These are phyloP conservation scores for Claviceps arundinis DNA, from an alignment of 2,329 filamentous ascomycete species.

Conservation along the genomic window DNA sequence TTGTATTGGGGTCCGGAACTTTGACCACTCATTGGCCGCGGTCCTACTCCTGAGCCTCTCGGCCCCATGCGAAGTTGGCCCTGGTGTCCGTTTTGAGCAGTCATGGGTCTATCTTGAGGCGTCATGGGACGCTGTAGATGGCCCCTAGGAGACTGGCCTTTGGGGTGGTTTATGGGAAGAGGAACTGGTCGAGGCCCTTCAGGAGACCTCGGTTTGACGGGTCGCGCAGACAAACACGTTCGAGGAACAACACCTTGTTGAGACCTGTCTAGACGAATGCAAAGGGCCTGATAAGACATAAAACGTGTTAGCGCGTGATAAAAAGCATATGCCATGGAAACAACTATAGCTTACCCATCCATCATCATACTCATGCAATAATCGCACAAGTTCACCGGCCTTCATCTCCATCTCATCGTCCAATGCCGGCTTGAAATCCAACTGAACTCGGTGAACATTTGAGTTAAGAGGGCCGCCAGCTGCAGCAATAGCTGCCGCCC, in stretches of 20 bases:
- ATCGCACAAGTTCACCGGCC: constrained; percentile 70
- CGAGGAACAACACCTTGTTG: constrained; percentile 87
- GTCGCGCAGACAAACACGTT: constrained; percentile 82
- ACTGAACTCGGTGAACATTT: constrained; percentile 78
- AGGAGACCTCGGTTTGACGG: constrained; percentile 68
- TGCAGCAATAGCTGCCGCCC: constrained; percentile 47
- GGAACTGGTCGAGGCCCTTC: constrained; percentile 36
- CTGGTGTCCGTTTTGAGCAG: neutral
- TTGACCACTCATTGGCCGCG: neutral
- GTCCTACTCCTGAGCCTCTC: no score
- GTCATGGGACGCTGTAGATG: constrained; percentile 21
- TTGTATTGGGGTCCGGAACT: neutral
- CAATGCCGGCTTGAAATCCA: constrained; percentile 88
- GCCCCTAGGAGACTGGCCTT: constrained; percentile 12
- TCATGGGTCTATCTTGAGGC: constrained; percentile 11
- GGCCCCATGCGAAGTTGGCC: constrained; percentile 4
- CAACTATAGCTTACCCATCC: constrained; percentile 63
- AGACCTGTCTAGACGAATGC: constrained; percentile 78
- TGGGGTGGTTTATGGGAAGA: constrained; percentile 34
- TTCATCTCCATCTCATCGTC: constrained; percentile 78
- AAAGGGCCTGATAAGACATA: constrained; percentile 50
- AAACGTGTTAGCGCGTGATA: neutral
- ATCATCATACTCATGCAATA: constrained; percentile 95
- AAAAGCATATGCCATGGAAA: constrained; percentile 9
- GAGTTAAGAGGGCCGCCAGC: constrained; percentile 45